Conservation (phyloP, 2,329 filamentous ascomycete species). For the Mycogone perniciosa region DNA sequence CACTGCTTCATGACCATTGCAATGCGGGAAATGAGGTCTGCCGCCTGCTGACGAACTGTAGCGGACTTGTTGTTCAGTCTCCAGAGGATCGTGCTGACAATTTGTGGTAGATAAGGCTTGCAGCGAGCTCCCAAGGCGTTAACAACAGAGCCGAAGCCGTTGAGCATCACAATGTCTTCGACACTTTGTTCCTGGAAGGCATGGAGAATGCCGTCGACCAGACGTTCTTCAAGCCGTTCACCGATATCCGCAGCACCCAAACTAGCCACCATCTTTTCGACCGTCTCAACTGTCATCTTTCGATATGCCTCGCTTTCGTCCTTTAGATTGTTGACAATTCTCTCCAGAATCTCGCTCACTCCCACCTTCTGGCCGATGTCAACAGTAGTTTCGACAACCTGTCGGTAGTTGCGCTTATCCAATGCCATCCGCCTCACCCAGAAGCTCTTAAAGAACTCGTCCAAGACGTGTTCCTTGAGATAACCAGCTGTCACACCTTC, state of each 20-base stretch:
- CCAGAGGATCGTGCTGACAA: slow-evolving; percentile 94
- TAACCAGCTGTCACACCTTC: slow-evolving; percentile 93
- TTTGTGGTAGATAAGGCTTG: slow-evolving; percentile 95
- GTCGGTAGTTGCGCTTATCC: slow-evolving; percentile 94
- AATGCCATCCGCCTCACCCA: slow-evolving; percentile 97
- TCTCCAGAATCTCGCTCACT: slow-evolving; percentile 86
- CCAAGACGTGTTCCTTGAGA: slow-evolving; percentile 87
- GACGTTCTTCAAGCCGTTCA: slow-evolving; percentile 82
- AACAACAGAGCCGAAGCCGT: slow-evolving; percentile 95
- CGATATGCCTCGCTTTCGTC: slow-evolving; percentile 97
- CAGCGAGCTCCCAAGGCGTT: slow-evolving; percentile 89
- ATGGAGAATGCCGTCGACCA: slow-evolving; percentile 91
- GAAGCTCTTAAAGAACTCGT: slow-evolving; percentile 98
- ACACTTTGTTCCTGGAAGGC: slow-evolving; percentile 98
- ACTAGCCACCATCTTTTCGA: slow-evolving; percentile 92
- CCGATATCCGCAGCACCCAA: slow-evolving; percentile 91
- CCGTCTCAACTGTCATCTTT: slow-evolving; percentile 98
- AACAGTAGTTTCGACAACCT: slow-evolving; percentile 96
- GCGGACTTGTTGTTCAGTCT: slow-evolving; percentile 96
- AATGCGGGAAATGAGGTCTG: slow-evolving; percentile 92
- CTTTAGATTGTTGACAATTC: slow-evolving; percentile 91
- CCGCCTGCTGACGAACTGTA: slow-evolving; percentile 92
- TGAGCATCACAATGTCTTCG: slow-evolving; percentile 92
- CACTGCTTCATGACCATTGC: slow-evolving; percentile 99
- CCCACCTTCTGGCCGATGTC: slow-evolving; percentile 98